These are phyloP conservation scores for Neurospora tetrasperma DNA, from an alignment of 495 filamentous ascomycete genomes.

Conservation along the genomic window DNA sequence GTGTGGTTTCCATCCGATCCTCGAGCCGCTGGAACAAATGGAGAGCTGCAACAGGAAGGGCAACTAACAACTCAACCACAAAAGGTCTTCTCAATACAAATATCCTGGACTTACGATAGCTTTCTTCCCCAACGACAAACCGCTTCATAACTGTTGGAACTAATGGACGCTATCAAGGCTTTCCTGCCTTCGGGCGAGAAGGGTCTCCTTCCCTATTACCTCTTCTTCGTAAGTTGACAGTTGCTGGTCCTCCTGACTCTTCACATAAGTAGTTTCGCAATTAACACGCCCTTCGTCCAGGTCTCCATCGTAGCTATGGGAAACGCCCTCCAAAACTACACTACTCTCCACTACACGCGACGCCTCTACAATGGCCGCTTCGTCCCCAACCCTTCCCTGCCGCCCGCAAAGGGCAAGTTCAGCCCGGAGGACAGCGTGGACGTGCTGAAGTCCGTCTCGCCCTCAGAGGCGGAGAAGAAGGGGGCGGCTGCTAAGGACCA, in stretches of 20 bases:
- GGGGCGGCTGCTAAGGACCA: slow-evolving; percentile 29
- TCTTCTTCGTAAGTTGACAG: slow-evolving; percentile 31
- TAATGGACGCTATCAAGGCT: slow-evolving; percentile 29
- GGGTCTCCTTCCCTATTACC: slow-evolving; percentile 39
- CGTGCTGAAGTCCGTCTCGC: slow-evolving; percentile 36
- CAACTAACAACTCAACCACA: not conserved
- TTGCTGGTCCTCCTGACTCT: not conserved
- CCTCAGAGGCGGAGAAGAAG: slow-evolving; percentile 35
- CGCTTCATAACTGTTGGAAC: not conserved
- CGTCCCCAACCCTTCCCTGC: slow-evolving; percentile 31
- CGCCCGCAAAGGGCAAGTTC: slow-evolving; percentile 20
- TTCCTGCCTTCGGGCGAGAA: slow-evolving; percentile 32
- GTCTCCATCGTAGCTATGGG: slow-evolving; percentile 64
- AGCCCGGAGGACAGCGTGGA: slow-evolving; percentile 36
- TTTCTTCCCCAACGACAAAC: not conserved
- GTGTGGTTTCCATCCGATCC: not conserved
- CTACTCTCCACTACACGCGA: slow-evolving; percentile 58
- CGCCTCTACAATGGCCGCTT: slow-evolving; percentile 61
- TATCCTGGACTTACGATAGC: not conserved
- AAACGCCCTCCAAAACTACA: slow-evolving; percentile 75
- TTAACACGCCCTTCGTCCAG: slow-evolving; percentile 28
- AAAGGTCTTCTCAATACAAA: not conserved
- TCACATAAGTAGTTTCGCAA: not conserved
- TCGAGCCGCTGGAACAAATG: not conserved
- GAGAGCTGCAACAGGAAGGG: not conserved